phyloP scores from a whole-genome alignment of 352 stramenopile genomes.

The Phytophthora ramorum region DNA sequence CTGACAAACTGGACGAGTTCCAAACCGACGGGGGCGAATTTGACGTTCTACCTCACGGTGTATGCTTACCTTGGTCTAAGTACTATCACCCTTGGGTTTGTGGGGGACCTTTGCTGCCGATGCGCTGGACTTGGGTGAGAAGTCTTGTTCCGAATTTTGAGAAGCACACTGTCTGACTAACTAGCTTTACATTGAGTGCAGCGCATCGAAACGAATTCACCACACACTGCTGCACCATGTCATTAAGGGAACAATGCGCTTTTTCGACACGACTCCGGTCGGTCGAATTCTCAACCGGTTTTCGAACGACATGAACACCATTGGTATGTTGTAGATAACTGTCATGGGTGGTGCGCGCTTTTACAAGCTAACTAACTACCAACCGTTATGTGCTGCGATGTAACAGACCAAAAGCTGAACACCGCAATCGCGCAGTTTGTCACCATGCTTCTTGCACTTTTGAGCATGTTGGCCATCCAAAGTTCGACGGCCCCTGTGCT shows the following conservation, averaged over 20 bases:
- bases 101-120: slow-evolving; percentile 52
- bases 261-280: slow-evolving; percentile 86
- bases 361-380: slow-evolving; percentile 6
- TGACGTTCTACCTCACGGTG: slow-evolving; percentile 58
- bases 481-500: slow-evolving; percentile 52
- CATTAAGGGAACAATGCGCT: slow-evolving; percentile 83
- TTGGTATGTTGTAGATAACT: slow-evolving; percentile 42
- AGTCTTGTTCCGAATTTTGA: not conserved
- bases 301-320: slow-evolving; percentile 70
- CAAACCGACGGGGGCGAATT: slow-evolving; percentile 22
- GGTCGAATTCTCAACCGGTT: slow-evolving; percentile 85
- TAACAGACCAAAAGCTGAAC: slow-evolving; percentile 68
- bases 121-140: slow-evolving; percentile 62
- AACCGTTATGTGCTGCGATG: not conserved
- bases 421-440: slow-evolving; percentile 49
- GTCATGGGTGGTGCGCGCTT: not conserved
- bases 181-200: slow-evolving; percentile 29
- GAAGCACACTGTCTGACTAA: not conserved
- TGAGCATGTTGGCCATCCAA: slow-evolving; percentile 65
- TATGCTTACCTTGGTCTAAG: slow-evolving; percentile 66
- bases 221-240: slow-evolving; percentile 64
- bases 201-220: slow-evolving; percentile 72
- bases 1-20: slow-evolving; percentile 63
- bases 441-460: slow-evolving; percentile 54
- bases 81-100: slow-evolving; percentile 60